Evolutionary conservation across 805 yeast species (phyloP).

Genomic region (Pichia californica): DNA sequence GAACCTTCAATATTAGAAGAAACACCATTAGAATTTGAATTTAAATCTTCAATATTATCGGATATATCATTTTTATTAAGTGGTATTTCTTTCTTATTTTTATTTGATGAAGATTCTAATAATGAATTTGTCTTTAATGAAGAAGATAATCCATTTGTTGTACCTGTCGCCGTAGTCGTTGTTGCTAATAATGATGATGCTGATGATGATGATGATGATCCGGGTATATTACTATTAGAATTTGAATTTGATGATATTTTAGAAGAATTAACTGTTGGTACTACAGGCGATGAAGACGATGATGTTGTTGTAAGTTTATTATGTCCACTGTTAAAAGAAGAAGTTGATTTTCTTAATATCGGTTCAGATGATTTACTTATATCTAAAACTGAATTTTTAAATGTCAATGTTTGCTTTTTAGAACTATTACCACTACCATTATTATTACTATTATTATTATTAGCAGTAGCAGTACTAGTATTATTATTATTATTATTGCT

Average conservation of each 20-base stretch:
- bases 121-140: no score
- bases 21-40: neutral
- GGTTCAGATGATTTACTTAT: slow-evolving; percentile 3
- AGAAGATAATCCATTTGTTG: no score
- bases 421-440: neutral
- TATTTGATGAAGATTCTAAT: neutral
- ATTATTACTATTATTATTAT: neutral
- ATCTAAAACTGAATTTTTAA: slow-evolving; percentile 11
- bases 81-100: neutral
- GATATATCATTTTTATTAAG: neutral
- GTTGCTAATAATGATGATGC: neutral
- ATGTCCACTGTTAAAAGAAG: neutral
- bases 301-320: neutral
- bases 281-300: no score
- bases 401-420: slow-evolving; percentile 3
- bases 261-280: no score
- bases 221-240: no score
- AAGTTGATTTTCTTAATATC: neutral
- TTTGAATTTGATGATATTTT: no score
- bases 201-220: no score
- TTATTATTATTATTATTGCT: neutral
- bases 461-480: neutral
- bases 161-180: no score
- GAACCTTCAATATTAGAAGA: neutral
- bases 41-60: neutral